A percentile compares a stretch with the other conserved stretches of the same genome.
These are phyloP conservation scores for Populus pruinosa DNA, from an alignment of 345 rosid species.

Conservation along the genomic window DNA sequence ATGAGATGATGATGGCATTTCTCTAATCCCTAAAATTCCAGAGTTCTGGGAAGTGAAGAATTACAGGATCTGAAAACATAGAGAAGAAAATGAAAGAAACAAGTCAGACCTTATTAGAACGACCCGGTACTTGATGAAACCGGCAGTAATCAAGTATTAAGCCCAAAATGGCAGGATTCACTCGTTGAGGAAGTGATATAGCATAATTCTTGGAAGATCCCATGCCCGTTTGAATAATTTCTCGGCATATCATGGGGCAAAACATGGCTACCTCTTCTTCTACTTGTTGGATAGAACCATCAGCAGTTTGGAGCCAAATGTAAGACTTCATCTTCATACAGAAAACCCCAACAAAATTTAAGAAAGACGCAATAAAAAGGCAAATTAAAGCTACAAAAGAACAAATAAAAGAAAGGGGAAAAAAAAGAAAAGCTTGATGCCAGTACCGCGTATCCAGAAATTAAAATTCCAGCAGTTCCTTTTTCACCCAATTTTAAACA, in stretches of 20 bases:
- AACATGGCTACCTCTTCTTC: conserved; percentile 93
- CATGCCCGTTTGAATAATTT: conserved; percentile 64
- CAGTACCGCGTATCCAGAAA: neutral
- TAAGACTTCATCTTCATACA: conserved; percentile 58
- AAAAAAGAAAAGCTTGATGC: neutral
- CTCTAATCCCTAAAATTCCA: neutral
- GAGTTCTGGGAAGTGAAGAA: neutral
- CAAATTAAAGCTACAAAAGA: neutral
- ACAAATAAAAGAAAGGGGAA: neutral
- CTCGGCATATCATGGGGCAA: conserved; percentile 86
- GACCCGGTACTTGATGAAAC: conserved; percentile 82
- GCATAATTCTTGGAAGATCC: conserved; percentile 83
- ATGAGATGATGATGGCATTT: neutral
- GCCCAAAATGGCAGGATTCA: conserved; percentile 70
- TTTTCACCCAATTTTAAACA: neutral
- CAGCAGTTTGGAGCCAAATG: conserved; percentile 85
- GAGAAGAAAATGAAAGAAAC: neutral
- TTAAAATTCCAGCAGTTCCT: neutral
- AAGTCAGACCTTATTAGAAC: conserved; percentile 60
- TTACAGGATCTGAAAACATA: neutral
- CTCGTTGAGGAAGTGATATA: conserved; percentile 79
- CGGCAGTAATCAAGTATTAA: conserved; percentile 79
- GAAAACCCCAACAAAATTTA: conserved; percentile 10
- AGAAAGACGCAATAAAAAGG: conserved; percentile 1
- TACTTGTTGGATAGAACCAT: conserved; percentile 85